phyloP scores from a whole-genome alignment of 106 monocot genomes.

The Vanilla planifolia region DNA sequence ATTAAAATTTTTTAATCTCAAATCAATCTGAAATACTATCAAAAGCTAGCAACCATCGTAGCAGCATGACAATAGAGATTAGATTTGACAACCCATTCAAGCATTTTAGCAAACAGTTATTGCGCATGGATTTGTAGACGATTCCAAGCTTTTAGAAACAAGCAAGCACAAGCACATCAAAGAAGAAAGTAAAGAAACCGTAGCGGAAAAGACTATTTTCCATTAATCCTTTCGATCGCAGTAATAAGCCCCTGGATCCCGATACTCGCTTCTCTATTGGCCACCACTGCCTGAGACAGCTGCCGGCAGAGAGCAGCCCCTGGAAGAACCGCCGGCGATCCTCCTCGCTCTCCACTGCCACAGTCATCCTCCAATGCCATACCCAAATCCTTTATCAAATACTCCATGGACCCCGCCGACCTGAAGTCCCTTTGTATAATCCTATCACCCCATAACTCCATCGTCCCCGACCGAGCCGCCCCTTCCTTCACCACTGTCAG shows the following conservation, averaged over 20 bases:
- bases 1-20: no score
- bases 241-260: slow-evolving; percentile 31
- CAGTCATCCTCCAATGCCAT: slow-evolving; percentile 25
- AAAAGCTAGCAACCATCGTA: no score
- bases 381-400: slow-evolving; percentile 47
- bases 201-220: no score
- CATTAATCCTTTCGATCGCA: slow-evolving; percentile 31
- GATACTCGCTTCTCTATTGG: slow-evolving; percentile 30
- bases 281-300: slow-evolving; percentile 32
- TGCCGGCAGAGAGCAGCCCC: slow-evolving; percentile 30
- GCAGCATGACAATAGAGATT: no score
- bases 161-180: no score
- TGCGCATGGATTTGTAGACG: no score
- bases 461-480: slow-evolving; percentile 16
- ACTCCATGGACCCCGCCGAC: slow-evolving; percentile 33
- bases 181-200: no score
- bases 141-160: no score
- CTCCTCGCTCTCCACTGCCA: neutral
- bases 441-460: slow-evolving; percentile 35
- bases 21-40: no score
- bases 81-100: no score
- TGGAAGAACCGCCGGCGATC: slow-evolving; percentile 16
- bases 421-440: slow-evolving; percentile 20
- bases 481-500: slow-evolving; percentile 19
- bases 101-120: no score